phyloP scores from a whole-genome alignment of 345 rosid species.

The Corchorus capsularis region DNA sequence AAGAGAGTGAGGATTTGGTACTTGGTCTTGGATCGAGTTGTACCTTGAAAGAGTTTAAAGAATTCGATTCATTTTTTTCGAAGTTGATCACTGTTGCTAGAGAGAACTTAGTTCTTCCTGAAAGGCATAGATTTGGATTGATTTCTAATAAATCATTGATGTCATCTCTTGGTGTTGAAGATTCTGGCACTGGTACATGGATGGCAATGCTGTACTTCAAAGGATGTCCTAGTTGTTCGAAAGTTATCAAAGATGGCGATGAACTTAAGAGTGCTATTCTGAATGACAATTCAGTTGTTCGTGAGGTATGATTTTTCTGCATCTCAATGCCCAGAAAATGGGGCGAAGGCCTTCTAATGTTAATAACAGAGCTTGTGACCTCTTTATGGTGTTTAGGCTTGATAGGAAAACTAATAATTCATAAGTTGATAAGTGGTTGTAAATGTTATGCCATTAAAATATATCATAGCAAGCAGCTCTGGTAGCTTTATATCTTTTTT shows the following conservation, averaged over 20 bases:
- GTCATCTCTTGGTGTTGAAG: constrained; percentile 51
- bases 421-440: neutral
- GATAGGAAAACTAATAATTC: neutral
- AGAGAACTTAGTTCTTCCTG: constrained; percentile 69
- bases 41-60: constrained; percentile 60
- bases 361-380: neutral
- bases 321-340: neutral
- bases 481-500: neutral
- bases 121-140: constrained; percentile 74
- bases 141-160: constrained; percentile 63
- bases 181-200: constrained; percentile 64
- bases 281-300: constrained; percentile 50
- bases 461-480: neutral
- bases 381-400: neutral
- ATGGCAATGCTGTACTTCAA: constrained; percentile 53
- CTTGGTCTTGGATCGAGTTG: constrained; percentile 47
- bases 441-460: neutral
- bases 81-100: constrained; percentile 53
- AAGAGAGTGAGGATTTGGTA: constrained; percentile 33
- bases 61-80: constrained; percentile 65
- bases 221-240: constrained; percentile 80
- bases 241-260: constrained; percentile 55
- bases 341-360: neutral
- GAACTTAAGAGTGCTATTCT: constrained; percentile 52
- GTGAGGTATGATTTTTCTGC: constrained; percentile 54